phyloP scores from a whole-genome alignment of 345 rosid genomes.

The Garcia nutans region DNA sequence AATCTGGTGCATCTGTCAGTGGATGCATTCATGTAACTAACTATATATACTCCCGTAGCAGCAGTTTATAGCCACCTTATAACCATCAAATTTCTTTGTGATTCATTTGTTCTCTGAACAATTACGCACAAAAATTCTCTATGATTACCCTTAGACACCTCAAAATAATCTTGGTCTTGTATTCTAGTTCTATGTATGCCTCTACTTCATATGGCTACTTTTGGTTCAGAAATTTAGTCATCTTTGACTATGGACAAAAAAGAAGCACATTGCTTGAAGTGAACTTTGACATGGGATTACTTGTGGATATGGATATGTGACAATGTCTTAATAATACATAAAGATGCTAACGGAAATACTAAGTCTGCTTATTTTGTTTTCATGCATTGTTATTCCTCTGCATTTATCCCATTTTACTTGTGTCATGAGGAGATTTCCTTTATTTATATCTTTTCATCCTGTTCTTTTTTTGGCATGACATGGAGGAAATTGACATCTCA shows the following conservation, averaged over 20 bases:
- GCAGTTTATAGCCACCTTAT: background rate
- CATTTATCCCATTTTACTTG: background rate
- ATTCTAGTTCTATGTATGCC: background rate
- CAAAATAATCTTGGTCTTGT: background rate
- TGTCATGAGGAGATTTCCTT: constrained; percentile 4
- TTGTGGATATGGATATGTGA: too few relatives aligned
- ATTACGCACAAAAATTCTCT: background rate
- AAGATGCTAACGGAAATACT: too few relatives aligned
- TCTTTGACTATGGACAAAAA: background rate
- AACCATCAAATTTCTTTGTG: background rate
- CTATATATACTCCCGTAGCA: background rate
- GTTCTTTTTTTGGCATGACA: constrained; percentile 30
- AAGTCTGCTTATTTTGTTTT: background rate
- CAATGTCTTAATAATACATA: too few relatives aligned
- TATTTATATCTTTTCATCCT: constrained; percentile 6
- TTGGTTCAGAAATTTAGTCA: background rate
- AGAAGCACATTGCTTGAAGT: background rate
- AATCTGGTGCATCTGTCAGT: background rate
- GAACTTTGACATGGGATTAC: background rate
- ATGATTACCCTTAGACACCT: background rate
- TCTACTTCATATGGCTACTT: background rate
- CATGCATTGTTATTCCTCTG: background rate
- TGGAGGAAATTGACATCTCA: constrained; percentile 46
- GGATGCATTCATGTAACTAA: background rate
- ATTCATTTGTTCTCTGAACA: too few relatives aligned